phyloP scores from a whole-genome alignment of 2,329 filamentous ascomycete genomes.

The Calycina herbarum region DNA sequence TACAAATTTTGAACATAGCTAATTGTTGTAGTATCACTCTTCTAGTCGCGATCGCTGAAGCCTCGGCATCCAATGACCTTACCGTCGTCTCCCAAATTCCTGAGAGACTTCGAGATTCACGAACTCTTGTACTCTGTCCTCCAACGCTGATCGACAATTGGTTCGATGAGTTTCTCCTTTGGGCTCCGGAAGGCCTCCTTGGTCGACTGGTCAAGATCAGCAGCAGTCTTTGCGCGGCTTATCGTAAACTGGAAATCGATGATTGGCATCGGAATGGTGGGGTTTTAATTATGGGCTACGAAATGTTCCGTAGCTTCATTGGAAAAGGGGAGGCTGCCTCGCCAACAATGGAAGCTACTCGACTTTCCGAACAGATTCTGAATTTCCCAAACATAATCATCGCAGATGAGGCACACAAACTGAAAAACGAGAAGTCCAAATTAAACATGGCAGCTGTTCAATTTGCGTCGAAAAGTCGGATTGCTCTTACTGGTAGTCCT shows the following conservation, averaged over 20 bases:
- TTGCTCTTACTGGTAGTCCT: constrained; percentile 85
- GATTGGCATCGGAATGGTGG: constrained; percentile 68
- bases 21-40: constrained; percentile 61
- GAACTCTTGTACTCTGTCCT: constrained; percentile 74
- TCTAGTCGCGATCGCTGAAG: constrained; percentile 71
- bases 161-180: constrained; percentile 72
- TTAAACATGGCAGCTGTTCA: constrained; percentile 53
- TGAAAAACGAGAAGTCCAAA: constrained; percentile 65
- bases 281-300: constrained; percentile 75
- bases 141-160: constrained; percentile 77
- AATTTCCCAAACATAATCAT: constrained; percentile 70
- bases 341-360: constrained; percentile 38
- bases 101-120: constrained; percentile 57
- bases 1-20: constrained; percentile 9
- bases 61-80: constrained; percentile 58
- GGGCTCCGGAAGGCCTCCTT: constrained; percentile 60
- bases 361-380: constrained; percentile 48
- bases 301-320: constrained; percentile 58
- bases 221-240: constrained; percentile 35
- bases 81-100: constrained; percentile 68
- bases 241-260: constrained; percentile 49
- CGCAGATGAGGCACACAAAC: constrained; percentile 79
- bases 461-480: constrained; percentile 68
- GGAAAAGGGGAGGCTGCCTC: constrained; percentile 32
- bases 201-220: constrained; percentile 59